A percentile compares a stretch with the other conserved stretches of the same genome.
These are phyloP conservation scores for Penium margaritaceum DNA, from an alignment of 139 green algal genomes.

Conservation along the genomic window DNA sequence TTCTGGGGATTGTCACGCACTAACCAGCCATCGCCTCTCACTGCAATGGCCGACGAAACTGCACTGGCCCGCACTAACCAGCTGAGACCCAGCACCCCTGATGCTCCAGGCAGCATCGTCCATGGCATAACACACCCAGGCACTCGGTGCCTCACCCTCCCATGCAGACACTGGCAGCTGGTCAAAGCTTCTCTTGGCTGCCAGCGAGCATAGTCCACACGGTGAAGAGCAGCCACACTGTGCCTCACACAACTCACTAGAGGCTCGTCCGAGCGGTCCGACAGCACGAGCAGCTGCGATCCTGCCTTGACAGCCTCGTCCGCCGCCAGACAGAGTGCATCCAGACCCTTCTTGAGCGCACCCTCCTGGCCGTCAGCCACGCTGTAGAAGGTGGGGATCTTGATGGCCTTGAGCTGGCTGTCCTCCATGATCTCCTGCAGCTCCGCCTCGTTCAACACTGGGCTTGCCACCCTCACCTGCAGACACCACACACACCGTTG, in stretches of 20 bases:
- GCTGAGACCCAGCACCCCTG: no score
- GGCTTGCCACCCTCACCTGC: slow-evolving; percentile 68
- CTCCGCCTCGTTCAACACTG: slow-evolving; percentile 86
- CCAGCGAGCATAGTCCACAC: slow-evolving; percentile 32
- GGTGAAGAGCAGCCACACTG: slow-evolving; percentile 75
- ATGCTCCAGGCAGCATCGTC: no score
- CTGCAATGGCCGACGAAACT: no score
- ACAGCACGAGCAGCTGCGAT: slow-evolving; percentile 57
- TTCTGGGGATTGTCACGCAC: no score
- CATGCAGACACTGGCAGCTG: no score
- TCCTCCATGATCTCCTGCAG: slow-evolving; percentile 53
- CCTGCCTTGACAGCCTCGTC: slow-evolving; percentile 76
- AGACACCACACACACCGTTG: not conserved
- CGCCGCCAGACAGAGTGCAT: slow-evolving; percentile 64
- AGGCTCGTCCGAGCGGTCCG: slow-evolving; percentile 32
- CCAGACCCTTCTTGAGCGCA: slow-evolving; percentile 51
- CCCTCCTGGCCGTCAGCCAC: slow-evolving; percentile 32
- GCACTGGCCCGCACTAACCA: no score
- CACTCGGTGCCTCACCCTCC: no score
- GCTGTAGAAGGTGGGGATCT: slow-evolving; percentile 50
- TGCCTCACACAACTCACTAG: slow-evolving; percentile 80
- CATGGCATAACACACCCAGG: no score
- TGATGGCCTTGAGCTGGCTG: slow-evolving; percentile 21
- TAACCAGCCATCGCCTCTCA: no score
- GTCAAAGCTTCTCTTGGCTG: slow-evolving; percentile 62